Base-by-base conservation (phyloP, 768 basidiomycete species). In the Albatrellus ellisii region DNA sequence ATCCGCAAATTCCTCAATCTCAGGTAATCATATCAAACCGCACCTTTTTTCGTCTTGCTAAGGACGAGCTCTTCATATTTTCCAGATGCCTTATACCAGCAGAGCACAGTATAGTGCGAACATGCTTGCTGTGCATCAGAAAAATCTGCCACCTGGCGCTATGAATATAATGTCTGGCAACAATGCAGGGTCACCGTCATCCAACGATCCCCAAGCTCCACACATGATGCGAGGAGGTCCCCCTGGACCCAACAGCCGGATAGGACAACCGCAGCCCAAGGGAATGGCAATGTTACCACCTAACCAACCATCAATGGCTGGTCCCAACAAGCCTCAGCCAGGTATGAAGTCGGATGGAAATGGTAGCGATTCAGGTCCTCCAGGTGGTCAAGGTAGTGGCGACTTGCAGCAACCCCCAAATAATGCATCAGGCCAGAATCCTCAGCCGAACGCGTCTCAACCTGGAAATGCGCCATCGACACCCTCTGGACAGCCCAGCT, bases 1-100 rank as follows among this genome's bases (percentile, higher is more conserved):
- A 56, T 40, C 51, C 58, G 25, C 61, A 67, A 56, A 59, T 59
- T 14, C 36, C 43, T 31, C 50, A 53, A 8, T 22, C 46, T 3
- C 37, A 43, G 58, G 63, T 62, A 36, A 33, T 55, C 18, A 17
- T 52, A 36, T 29, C 39, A n/a, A 15, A 26, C 26, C 40, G 34
- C 26, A 15, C 25, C 17, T 26, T n/a, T n/a, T n/a, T n/a, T n/a
- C n/a, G n/a, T n/a, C n/a, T n/a, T n/a, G n/a, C n/a, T n/a, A n/a
- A n/a, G n/a, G n/a, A n/a, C n/a, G n/a, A n/a, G n/a, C n/a, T n/a
- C n/a, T n/a, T n/a, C n/a, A n/a, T n/a, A n/a, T n/a, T n/a, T n/a
- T n/a, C n/a, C n/a, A n/a, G 6, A 18, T 15, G 9, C 35, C 20
- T 18, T 36, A 36, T 20, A 18, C 20, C 12, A 36, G 12, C 35